Base-by-base conservation (phyloP, 768 basidiomycete species). In the Auricularia sp. region DNA sequence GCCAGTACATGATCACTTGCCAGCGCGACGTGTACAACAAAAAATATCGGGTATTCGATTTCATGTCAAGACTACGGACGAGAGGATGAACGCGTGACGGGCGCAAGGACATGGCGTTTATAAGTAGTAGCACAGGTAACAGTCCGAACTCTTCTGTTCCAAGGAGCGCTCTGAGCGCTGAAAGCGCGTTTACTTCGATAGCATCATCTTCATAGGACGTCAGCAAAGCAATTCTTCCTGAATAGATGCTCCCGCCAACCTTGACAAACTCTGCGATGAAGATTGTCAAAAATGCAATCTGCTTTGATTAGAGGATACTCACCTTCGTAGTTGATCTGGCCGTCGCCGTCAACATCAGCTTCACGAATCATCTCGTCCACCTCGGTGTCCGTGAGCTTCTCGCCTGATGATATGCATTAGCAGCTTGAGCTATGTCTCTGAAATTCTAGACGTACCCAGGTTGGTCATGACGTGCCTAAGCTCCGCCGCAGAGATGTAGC, bases 281-380 rank as follows among this genome's bases (percentile, higher is more conserved):
- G 54, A 54, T 37, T 4, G 3, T 65, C 62, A 37, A 63, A 4
- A 56, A 61, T 63, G 37, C 63, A 58, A 61, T 11, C 37, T 63
- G 67, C 33, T 35, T 24, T 65, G 65, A 44, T 54, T 44, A 59
- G 44, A 39, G 39, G 44, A 24, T 63, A 21, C 35, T 65, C 62
- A 88, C 89, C 89, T 1, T 90, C 86, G 73, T 90, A 93, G 77
- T 91, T 89, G 77, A 92, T 90, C 77, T 92, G 90, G n/a, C 92
- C 92, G 74, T 94, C 92, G 62, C 94, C 94, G 72, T 97, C 92
- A 62, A 92, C 82, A 73, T 97, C 94, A 65, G 94, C 94, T 78
- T 97, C 94, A 64, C 93, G 87, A 74, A 97, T 97, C 94, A 97
- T 95, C 81, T 95, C 94, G 67, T 92, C 90, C 68, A 95, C 92